Percentiles rank a stretch among this genome's conserved stretches.
Conservation (phyloP, 805 yeast species). For the Torulaspora franciscae region DNA sequence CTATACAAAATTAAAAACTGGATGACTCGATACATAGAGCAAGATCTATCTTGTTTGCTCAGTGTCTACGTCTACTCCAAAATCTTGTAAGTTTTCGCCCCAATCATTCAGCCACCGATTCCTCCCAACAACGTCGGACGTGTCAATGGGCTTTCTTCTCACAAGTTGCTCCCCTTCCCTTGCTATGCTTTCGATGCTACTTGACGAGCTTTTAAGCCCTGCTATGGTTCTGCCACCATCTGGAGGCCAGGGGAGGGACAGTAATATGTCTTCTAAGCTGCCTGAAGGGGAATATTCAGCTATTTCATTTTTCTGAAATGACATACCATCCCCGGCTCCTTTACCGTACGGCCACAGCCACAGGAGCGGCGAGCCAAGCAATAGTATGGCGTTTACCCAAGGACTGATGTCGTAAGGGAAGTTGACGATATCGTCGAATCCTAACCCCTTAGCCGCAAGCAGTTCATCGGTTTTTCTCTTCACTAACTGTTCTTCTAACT, state of each 20-base stretch:
- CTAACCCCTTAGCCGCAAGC: constrained; percentile 31
- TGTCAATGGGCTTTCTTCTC: constrained; percentile 32
- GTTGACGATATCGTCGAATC: constrained; percentile 55
- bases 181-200: constrained; percentile 16
- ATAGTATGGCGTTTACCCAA: constrained; percentile 45
- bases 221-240: constrained; percentile 51
- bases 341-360: constrained; percentile 74
- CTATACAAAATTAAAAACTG: constrained; percentile 4
- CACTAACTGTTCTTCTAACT: constrained; percentile 12
- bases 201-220: constrained; percentile 31
- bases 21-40: background rate
- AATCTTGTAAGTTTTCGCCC: constrained; percentile 83
- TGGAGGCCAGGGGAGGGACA: constrained; percentile 88
- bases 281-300: constrained; percentile 34
- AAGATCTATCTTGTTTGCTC: constrained; percentile 35
- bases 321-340: constrained; percentile 57
- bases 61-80: constrained; percentile 77
- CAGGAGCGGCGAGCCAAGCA: constrained; percentile 55
- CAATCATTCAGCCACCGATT: constrained; percentile 65
- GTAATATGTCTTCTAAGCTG: constrained; percentile 46
- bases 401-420: constrained; percentile 82
- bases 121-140: constrained; percentile 38
- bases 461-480: constrained; percentile 16
- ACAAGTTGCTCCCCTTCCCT: constrained; percentile 34
- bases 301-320: constrained; percentile 52